Evolutionary conservation across 768 basidiomycete genomes (phyloP).

Genomic region (Tricholoma sp.): DNA sequence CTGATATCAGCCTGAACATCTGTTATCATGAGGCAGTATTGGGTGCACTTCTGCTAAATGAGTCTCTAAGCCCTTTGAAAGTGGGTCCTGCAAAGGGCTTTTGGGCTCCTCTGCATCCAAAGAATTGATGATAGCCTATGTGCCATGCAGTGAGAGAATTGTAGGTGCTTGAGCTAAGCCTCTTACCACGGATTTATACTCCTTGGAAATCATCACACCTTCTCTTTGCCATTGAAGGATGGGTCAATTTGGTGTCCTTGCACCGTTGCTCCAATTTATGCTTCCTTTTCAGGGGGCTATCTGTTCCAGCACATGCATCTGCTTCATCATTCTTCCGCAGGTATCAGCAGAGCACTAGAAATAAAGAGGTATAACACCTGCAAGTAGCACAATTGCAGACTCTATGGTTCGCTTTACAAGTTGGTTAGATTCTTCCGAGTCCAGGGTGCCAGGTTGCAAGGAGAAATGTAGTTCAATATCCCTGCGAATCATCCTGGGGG

Average conservation of each 20-base stretch:
- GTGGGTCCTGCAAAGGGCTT: neutral
- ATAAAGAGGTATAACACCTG: neutral
- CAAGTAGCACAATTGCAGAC: conserved; percentile 27
- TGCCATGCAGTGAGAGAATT: conserved; percentile 8
- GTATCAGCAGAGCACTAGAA: neutral
- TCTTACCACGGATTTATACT: conserved; percentile 35
- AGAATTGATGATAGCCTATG: conserved; percentile 28
- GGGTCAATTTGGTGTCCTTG: conserved; percentile 3
- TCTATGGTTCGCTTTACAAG: conserved; percentile 38
- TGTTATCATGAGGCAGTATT: neutral
- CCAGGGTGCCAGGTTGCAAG: conserved; percentile 41
- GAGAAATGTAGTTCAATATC: conserved; percentile 40
- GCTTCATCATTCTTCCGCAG: neutral
- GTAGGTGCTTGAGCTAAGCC: neutral
- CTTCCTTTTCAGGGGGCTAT: conserved; percentile 3
- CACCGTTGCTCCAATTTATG: conserved; percentile 1
- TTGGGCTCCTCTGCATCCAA: conserved; percentile 31
- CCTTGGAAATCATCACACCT: conserved; percentile 14
- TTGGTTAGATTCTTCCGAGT: conserved; percentile 37
- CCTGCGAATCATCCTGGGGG: conserved; percentile 45
- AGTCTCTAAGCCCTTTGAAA: neutral
- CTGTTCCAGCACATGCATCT: conserved; percentile 2
- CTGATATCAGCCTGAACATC: neutral
- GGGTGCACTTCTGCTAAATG: neutral
- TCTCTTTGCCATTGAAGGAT: conserved; percentile 7